Base-by-base conservation (phyloP, 371 early-diverging fungal species). In the Mortierella sp. region DNA sequence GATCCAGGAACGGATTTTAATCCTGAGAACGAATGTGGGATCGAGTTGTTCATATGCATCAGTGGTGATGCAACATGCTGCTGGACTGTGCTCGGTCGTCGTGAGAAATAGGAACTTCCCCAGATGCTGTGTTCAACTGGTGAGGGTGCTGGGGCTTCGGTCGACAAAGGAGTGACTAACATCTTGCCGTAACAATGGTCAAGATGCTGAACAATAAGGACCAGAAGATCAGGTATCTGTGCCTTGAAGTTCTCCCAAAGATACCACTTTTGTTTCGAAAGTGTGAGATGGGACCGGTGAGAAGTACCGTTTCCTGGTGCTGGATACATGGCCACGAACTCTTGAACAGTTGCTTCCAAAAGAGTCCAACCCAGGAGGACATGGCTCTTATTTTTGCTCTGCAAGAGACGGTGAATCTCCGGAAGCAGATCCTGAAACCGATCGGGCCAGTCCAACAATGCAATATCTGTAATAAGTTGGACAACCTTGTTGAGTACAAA, bases 401-500 rank as follows among this genome's bases (percentile, higher is more conserved):
- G 76, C 25, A 67, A 29, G 8, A 74, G 49, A 7, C 27, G 27
- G n/a, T 63, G 57, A n/a, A 74, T 74, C 43, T 74, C 68, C 53
- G 76, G 60, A 31, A 74, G 60, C 7, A 74, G 60, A n/a, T 64
- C 76, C 28, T 58, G 76, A 49, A 63, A 74, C 9, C 69, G 68
- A 50, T 63, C 65, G 5, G 76, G 76, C 68, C 76, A 67, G 54
- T 74, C 76, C 51, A 61, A 49, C 31, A 68, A 48, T 25, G 76
- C 76, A 41, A 74, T 60, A 37, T 74, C 76, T 6, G 64, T 60
- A 27, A 74, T 16, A 29, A 68, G 57, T 46, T 74, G 76, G 27
- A 74, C 54, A 17, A 68, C 69, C 52, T 74, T 74, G 31, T 74
- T 74, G 46, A 63, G 47, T 16, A 74, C 76, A 63, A 74, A 68